Base-by-base conservation (phyloP, 2,329 filamentous ascomycete species). In the Venturia effusa region DNA sequence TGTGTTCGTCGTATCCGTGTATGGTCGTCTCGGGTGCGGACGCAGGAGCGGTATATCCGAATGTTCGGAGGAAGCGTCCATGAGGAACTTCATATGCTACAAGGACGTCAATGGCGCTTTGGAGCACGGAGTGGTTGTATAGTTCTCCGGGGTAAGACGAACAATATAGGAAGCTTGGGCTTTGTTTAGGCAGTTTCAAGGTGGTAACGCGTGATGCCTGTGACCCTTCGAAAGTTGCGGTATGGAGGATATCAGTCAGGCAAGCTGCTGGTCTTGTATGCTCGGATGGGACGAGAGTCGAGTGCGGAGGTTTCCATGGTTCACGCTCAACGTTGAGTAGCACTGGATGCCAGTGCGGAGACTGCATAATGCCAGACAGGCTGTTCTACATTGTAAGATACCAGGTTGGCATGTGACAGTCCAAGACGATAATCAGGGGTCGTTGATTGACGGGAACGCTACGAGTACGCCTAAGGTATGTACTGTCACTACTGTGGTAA, bases 21-120 rank as follows among this genome's bases (percentile, higher is more conserved):
- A 75, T 48, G 70, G 71, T 45, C 74, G 73, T 40, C 74, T 74
- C 11, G 74, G 74, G 10, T 74, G 70, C n/a, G 75, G 75, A 37
- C 73, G 72, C 66, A 75, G 68, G 45, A 76, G 73, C 65, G 73
- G 73, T 48, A 70, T 70, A 64, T 68, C 37, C 40, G 63, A 43
- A 2, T 41, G 22, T 40, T 40, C 63, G 22, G 59, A 24, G 6
- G 51, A 34, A 6, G 30, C 15, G 51, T 57, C 51, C 51, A 57
- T 57, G 19, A 7, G 4, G 22, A 32, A 30, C 10, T 32, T 13
- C 32, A 48, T 24, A 13, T 22, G 27, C 5, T 10, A 27, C 13
- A 51, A 22, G n/a, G 27, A 51, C 27, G 6, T 10, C 22, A 24
- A 27, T 48, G 45, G 45, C 10, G 15, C 8, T 13, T 27, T 11